phyloP scores from a whole-genome alignment of 306 rosid genomes.

The Casuarina cunninghamiana region DNA sequence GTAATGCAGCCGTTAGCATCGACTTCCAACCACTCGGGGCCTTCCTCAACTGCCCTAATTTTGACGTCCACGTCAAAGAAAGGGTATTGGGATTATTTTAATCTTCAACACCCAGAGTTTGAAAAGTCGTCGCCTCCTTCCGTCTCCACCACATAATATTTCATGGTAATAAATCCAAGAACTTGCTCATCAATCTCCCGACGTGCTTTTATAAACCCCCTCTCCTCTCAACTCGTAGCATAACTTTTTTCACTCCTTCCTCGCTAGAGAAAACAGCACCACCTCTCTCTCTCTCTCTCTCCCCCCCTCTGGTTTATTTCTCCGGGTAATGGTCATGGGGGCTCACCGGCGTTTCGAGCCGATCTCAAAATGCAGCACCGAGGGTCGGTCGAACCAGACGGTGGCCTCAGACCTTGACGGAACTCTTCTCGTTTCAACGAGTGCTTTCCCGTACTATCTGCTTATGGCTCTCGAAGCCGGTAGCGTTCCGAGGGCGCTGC shows the following conservation, averaged over 20 bases:
- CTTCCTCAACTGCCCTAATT: slow-evolving; percentile 45
- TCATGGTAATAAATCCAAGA: slow-evolving; percentile 27
- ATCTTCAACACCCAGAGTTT: no score
- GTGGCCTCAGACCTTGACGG: slow-evolving; percentile 88
- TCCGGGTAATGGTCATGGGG: slow-evolving; percentile 40
- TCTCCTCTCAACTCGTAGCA: slow-evolving; percentile 33
- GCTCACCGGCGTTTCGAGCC: slow-evolving; percentile 54
- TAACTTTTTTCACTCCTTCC: not conserved
- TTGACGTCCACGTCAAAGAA: slow-evolving; percentile 12
- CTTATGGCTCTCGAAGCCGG: slow-evolving; percentile 92
- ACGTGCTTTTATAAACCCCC: slow-evolving; percentile 38
- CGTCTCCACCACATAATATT: slow-evolving; percentile 24
- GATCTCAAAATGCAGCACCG: slow-evolving; percentile 59
- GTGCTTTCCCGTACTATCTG: slow-evolving; percentile 90
- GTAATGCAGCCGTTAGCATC: slow-evolving; percentile 37
- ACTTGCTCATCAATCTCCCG: slow-evolving; percentile 25
- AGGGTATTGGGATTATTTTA: no score
- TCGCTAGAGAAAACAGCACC: not conserved
- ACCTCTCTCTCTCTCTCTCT: not conserved
- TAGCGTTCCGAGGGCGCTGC: slow-evolving; percentile 57
- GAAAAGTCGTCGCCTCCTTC: not conserved
- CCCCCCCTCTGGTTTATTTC: not conserved
- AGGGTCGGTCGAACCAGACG: slow-evolving; percentile 64
- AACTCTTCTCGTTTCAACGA: slow-evolving; percentile 61
- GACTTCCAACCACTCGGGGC: slow-evolving; percentile 54